These are phyloP conservation scores for Isoetes engelmannii DNA, from an alignment of 83 land plant genomes.

Conservation along the genomic window DNA sequence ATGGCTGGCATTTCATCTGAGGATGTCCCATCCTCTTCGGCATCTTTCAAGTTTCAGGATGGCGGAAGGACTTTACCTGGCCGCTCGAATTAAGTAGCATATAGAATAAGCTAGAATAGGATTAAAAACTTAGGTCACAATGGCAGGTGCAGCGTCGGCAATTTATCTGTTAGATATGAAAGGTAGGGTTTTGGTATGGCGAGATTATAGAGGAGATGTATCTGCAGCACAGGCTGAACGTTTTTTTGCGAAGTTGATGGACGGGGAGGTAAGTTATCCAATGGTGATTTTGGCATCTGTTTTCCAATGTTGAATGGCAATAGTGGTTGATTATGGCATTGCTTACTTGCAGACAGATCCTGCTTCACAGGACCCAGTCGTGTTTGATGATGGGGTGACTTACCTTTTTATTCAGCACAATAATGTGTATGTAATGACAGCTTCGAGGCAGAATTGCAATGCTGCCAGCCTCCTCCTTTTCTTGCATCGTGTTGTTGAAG, in stretches of 20 bases:
- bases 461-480: conserved; percentile 92
- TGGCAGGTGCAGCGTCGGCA: conserved; percentile 98
- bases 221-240: conserved; percentile 83
- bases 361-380: conserved; percentile 78
- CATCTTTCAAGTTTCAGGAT: neutral
- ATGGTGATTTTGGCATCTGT: neutral
- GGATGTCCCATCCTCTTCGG: conserved; percentile 7
- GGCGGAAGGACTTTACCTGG: conserved; percentile 13
- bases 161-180: conserved; percentile 90
- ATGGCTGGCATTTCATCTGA: conserved; percentile 25
- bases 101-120: neutral
- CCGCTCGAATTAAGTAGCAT: conserved; percentile 1
- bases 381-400: conserved; percentile 78
- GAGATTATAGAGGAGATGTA: conserved; percentile 95
- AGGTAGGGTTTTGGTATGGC: conserved; percentile 87
- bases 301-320: too few species aligned
- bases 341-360: conserved; percentile 68
- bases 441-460: conserved; percentile 98
- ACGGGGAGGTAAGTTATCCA: conserved; percentile 57
- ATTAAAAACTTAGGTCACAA: conserved; percentile 15
- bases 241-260: conserved; percentile 90
- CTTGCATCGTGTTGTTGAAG: conserved; percentile 93
- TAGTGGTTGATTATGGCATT: neutral
- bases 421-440: conserved; percentile 88
- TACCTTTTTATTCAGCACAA: conserved; percentile 96